phyloP scores from a whole-genome alignment of 768 basidiomycete genomes.

The Clitopilus passeckerianus region DNA sequence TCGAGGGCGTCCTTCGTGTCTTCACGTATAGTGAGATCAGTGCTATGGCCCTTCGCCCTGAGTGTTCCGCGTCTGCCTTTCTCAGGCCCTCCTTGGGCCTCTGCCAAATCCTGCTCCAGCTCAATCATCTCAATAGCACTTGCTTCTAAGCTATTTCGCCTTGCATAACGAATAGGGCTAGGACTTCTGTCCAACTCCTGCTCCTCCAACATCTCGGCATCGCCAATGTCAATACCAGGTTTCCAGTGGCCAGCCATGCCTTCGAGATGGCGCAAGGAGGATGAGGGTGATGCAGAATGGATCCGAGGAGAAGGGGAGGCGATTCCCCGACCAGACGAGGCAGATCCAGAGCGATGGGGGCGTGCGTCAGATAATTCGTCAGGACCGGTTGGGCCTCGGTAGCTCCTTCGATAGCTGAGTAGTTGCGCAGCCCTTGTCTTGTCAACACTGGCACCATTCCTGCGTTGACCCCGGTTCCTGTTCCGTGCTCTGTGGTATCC shows the following conservation, averaged over 20 bases:
- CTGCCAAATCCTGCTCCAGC: not conserved
- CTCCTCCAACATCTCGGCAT: not conserved
- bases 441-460: not conserved
- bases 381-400: not conserved
- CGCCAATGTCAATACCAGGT: not conserved
- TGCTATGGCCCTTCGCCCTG: not conserved
- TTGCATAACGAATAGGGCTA: slow-evolving; percentile 18
- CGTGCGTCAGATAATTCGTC: not conserved
- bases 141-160: slow-evolving; percentile 2
- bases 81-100: not conserved
- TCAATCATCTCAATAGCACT: not conserved
- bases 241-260: not conserved
- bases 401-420: not conserved
- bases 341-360: not conserved
- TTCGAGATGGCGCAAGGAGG: not conserved
- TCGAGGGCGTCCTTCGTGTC: not conserved
- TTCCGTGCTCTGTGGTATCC: not conserved
- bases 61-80: not conserved
- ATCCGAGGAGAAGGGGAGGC: not conserved
- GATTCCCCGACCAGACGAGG: not conserved
- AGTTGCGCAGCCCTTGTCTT: not conserved
- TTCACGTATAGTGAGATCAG: not conserved
- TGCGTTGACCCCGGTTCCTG: not conserved
- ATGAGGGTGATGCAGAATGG: not conserved
- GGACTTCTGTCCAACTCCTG: slow-evolving; percentile 9